Conservation (phyloP, 441 rosid genomes). For the Pelargonium myrrhifolium region DNA sequence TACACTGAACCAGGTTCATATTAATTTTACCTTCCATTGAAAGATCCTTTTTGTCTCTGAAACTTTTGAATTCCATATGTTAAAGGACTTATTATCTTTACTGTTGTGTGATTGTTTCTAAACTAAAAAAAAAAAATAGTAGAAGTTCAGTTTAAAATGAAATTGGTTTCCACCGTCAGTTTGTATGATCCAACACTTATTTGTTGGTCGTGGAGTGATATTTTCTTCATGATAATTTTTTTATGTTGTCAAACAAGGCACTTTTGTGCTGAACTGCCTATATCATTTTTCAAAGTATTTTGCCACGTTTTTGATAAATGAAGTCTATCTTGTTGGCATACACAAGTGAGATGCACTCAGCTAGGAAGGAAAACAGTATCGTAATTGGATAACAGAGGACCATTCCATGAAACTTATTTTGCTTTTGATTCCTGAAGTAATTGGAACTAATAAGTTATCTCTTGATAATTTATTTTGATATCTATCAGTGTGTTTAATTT, state of each 20-base stretch:
- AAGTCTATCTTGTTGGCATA: neutral
- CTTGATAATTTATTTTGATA: constrained; percentile 11
- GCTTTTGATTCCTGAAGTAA: neutral
- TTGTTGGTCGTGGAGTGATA: no score
- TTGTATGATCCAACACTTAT: no score
- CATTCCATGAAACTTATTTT: neutral
- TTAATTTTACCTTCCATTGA: neutral
- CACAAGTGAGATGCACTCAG: neutral
- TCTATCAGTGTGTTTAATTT: constrained; percentile 6
- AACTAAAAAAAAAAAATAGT: no score
- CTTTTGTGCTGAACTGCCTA: no score
- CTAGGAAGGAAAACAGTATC: neutral
- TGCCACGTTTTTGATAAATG: neutral
- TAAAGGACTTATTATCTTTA: no score
- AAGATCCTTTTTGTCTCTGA: no score
- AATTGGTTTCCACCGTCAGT: no score
- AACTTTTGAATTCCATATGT: no score
- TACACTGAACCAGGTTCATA: constrained; percentile 86
- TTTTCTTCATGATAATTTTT: no score
- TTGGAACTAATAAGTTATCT: neutral
- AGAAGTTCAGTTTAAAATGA: no score
- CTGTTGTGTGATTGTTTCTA: no score
- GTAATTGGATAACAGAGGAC: neutral
- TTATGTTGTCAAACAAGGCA: no score
- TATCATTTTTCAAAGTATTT: neutral